Conservation (phyloP, 495 filamentous ascomycete species). For the Pyronema omphalodes region DNA sequence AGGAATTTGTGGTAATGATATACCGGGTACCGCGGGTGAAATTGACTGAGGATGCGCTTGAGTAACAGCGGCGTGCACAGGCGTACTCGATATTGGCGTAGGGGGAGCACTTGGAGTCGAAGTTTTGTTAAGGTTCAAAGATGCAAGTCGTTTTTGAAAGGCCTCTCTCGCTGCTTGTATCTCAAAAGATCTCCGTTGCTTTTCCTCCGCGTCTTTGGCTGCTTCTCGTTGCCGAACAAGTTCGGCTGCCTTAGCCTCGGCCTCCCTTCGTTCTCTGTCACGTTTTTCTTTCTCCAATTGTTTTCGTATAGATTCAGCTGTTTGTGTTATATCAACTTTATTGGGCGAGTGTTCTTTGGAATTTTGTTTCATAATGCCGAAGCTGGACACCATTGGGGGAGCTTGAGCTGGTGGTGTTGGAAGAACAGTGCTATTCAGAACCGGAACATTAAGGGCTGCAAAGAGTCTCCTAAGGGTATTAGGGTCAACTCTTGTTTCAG, state of each 20-base stretch:
- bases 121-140: slow-evolving; percentile 20
- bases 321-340: slow-evolving; percentile 16
- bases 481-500: slow-evolving; percentile 47
- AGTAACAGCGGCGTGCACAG: slow-evolving; percentile 12
- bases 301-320: slow-evolving; percentile 16
- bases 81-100: slow-evolving; percentile 22
- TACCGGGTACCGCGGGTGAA: slow-evolving; percentile 6
- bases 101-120: slow-evolving; percentile 13
- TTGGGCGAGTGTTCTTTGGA: slow-evolving; percentile 12
- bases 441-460: slow-evolving; percentile 40
- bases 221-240: slow-evolving; percentile 19
- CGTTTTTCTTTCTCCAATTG: slow-evolving; percentile 19
- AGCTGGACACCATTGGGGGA: background rate
- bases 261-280: slow-evolving; percentile 20
- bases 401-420: background rate
- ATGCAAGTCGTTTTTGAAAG: slow-evolving; percentile 28
- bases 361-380: slow-evolving; percentile 7
- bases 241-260: slow-evolving; percentile 20
- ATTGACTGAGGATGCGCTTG: background rate
- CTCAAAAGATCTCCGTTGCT: slow-evolving; percentile 18
- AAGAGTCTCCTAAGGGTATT: slow-evolving; percentile 44
- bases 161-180: slow-evolving; percentile 37
- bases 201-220: slow-evolving; percentile 18
- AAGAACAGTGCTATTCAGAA: slow-evolving; percentile 9
- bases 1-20: slow-evolving; percentile 12